Evolutionary conservation across 2,329 filamentous ascomycete species (phyloP).

Genomic region (Pseudogymnoascus sp.): DNA sequence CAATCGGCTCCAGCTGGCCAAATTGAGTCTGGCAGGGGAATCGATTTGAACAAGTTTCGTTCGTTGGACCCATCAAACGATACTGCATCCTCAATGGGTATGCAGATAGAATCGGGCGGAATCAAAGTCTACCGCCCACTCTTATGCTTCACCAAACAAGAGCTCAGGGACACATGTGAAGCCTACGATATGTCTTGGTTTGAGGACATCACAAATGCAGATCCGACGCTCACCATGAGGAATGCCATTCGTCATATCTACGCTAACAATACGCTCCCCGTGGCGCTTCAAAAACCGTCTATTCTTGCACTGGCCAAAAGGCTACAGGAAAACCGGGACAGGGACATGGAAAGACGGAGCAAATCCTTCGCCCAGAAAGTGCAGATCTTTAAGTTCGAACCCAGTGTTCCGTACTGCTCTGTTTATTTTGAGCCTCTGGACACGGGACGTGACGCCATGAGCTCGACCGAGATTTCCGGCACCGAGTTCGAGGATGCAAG

Average conservation of each 20-base stretch:
- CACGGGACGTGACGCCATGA: no score
- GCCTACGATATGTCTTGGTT: constrained; percentile 64
- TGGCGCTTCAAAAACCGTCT: constrained; percentile 56
- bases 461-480: constrained; percentile 14
- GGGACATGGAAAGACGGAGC: constrained; percentile 45
- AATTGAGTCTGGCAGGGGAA: background rate
- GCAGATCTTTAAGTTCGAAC: constrained; percentile 23
- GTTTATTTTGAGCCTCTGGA: background rate
- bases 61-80: background rate
- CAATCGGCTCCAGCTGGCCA: constrained; percentile 23
- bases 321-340: constrained; percentile 36
- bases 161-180: constrained; percentile 67
- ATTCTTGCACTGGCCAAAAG: constrained; percentile 53
- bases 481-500: background rate
- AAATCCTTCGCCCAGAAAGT: constrained; percentile 42
- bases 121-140: constrained; percentile 61
- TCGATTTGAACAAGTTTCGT: background rate
- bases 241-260: constrained; percentile 72
- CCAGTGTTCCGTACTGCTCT: constrained; percentile 26
- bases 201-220: constrained; percentile 75
- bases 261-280: constrained; percentile 51
- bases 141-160: constrained; percentile 60
- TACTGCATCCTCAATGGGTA: constrained; percentile 14
- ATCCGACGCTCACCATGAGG: constrained; percentile 66
- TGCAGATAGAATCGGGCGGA: constrained; percentile 54